Evolutionary conservation across 192 early-diverging fungal species (phyloP).

Genomic region (Funneliformis geosporum): DNA sequence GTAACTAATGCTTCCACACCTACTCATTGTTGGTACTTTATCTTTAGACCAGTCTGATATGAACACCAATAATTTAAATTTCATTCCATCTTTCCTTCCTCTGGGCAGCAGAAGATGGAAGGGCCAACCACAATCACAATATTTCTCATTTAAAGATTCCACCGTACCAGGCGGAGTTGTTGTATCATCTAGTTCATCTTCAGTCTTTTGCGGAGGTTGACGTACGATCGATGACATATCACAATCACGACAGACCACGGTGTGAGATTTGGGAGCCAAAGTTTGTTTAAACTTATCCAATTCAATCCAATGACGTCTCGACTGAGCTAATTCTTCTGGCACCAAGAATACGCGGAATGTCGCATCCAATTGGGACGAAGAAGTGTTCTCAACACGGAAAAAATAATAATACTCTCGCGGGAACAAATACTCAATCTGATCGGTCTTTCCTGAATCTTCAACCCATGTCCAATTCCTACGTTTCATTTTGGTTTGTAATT

Average conservation of each 20-base stretch:
- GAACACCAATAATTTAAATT: conserved; percentile 21
- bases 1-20: conserved; percentile 10
- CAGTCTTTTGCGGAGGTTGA: conserved; percentile 4
- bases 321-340: background rate
- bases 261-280: background rate
- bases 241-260: background rate
- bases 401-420: conserved; percentile 6
- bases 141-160: background rate
- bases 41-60: background rate
- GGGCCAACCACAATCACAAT: conserved; percentile 25
- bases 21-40: background rate
- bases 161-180: too few relatives aligned
- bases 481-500: conserved; percentile 9
- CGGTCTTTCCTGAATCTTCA: background rate
- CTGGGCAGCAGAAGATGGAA: conserved; percentile 3
- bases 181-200: conserved; percentile 1
- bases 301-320: background rate
- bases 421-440: conserved; percentile 1
- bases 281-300: background rate
- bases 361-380: background rate
- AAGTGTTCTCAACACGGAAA: conserved; percentile 14
- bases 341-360: background rate
- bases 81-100: background rate
- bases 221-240: conserved; percentile 6
- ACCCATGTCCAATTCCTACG: background rate